Percentiles rank a stretch among this genome's conserved stretches.
These are phyloP conservation scores for Phytophthora pini DNA, from an alignment of 352 stramenopile species.

Conservation along the genomic window DNA sequence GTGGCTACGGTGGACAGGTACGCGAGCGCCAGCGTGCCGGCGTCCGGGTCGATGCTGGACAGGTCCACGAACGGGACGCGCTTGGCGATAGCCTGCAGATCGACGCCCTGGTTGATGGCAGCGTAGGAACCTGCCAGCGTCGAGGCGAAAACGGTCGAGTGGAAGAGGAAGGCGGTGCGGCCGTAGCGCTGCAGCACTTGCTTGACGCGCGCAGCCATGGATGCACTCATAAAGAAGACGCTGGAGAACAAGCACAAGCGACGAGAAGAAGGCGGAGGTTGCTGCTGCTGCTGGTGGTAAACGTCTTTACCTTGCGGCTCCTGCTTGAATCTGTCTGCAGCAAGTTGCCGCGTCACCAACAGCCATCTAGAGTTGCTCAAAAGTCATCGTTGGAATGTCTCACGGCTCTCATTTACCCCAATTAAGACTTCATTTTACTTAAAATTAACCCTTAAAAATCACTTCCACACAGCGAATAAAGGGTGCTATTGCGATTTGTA, in stretches of 20 bases:
- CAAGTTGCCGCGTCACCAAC: too few relatives aligned
- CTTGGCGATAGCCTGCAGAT: slow-evolving; percentile 62
- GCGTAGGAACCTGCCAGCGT: slow-evolving; percentile 92
- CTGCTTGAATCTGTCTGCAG: too few relatives aligned
- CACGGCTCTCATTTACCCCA: too few relatives aligned
- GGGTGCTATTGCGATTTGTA: too few relatives aligned
- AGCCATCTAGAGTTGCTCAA: too few relatives aligned
- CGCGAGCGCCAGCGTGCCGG: slow-evolving; percentile 71
- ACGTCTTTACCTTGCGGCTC: too few relatives aligned
- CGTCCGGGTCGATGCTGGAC: slow-evolving; percentile 71
- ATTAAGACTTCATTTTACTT: too few relatives aligned
- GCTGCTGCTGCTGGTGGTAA: background rate
- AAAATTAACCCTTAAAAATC: too few relatives aligned
- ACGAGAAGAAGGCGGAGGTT: background rate
- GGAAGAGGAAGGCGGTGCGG: slow-evolving; percentile 93
- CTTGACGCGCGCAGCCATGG: slow-evolving; percentile 72
- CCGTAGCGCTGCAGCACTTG: slow-evolving; percentile 94
- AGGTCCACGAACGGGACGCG: slow-evolving; percentile 78
- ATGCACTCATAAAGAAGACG: too few relatives aligned
- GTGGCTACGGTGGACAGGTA: slow-evolving; percentile 95
- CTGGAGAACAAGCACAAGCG: too few relatives aligned
- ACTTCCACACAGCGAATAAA: too few relatives aligned
- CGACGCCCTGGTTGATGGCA: slow-evolving; percentile 70
- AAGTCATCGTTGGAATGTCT: too few relatives aligned
- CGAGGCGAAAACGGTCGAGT: slow-evolving; percentile 93